phyloP scores from a whole-genome alignment of 306 rosid genomes.

The Rubus idaeus region DNA sequence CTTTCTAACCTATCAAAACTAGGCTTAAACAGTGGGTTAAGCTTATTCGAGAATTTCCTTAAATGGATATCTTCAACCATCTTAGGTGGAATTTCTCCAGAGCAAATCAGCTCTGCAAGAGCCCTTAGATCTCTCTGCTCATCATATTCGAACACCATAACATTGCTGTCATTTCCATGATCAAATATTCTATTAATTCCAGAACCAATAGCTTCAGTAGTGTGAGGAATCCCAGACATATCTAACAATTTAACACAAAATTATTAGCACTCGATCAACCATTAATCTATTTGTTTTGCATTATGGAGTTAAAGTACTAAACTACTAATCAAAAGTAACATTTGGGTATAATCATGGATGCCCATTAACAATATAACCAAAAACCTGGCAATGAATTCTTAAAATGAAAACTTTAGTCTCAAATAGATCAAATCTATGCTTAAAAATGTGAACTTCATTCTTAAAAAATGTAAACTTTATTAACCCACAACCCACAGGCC shows the following conservation, averaged over 20 bases:
- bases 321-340: background rate
- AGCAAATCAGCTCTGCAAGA: slow-evolving; percentile 9
- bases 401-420: background rate
- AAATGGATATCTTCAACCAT: background rate
- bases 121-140: background rate
- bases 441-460: background rate
- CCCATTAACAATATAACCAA: background rate
- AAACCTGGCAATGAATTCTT: background rate
- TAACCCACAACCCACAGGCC: background rate
- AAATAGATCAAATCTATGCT: background rate
- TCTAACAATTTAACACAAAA: background rate
- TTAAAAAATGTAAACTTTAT: background rate
- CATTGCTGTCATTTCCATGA: background rate
- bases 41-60: background rate
- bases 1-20: slow-evolving; percentile 1
- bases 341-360: background rate
- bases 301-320: background rate
- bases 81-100: background rate
- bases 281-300: background rate
- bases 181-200: background rate
- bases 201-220: background rate
- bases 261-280: background rate
- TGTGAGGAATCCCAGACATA: slow-evolving; percentile 4
- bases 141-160: slow-evolving; percentile 6
- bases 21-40: slow-evolving; percentile 2